Evolutionary conservation across 192 early-diverging fungal species (phyloP), one percentile per base, ranked within the genome.

Genomic region (Linderina pennispora): DNA sequence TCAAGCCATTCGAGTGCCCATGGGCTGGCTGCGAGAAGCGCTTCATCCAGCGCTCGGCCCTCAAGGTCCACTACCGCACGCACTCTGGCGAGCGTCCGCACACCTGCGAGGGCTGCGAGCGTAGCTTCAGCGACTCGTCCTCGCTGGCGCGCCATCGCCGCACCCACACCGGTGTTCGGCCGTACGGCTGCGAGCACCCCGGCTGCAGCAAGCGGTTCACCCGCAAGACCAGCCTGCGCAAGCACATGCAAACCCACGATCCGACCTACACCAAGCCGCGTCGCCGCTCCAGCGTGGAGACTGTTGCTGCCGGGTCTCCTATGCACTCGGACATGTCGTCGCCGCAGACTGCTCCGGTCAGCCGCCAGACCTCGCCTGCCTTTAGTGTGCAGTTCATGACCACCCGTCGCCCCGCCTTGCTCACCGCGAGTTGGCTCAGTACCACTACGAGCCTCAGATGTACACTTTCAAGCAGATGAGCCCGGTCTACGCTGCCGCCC

Each of bases 41-140:
- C 43, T 83, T 83, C 41, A 77, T 79, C 45, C 80, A 81, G 40
- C 67, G 77, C 3, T 79, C 77, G 2, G 77, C 77, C 5, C 56
- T 81, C 47, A 77, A 72, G 1, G 77, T 79, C 25, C 80, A 81
- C 48, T 62, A 59, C 40, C 75, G 80, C 25, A 81, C 80, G 8
- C 80, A 81, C 54, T 77, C 75, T 6, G 77, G 75, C 17, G 79
- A 78, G 54, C 58, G 44, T 13, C 51, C 50, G 2, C 45, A 48
- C 31, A 31, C 37, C 2, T 53, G 50, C 38, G 49, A 53, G 22
- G 51, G 37, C 18, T 53, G 58, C 45, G 31, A 46, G 34, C 40
- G 48, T 19, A 48, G 40, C 31, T 60, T 52, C 32, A 60, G 57
- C 36, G 49, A 59, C 39, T 46, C 48, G 20, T 51, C 43, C 10